phyloP scores from a whole-genome alignment of 768 basidiomycete species.

The Pleurotus salmoneostramineus region DNA sequence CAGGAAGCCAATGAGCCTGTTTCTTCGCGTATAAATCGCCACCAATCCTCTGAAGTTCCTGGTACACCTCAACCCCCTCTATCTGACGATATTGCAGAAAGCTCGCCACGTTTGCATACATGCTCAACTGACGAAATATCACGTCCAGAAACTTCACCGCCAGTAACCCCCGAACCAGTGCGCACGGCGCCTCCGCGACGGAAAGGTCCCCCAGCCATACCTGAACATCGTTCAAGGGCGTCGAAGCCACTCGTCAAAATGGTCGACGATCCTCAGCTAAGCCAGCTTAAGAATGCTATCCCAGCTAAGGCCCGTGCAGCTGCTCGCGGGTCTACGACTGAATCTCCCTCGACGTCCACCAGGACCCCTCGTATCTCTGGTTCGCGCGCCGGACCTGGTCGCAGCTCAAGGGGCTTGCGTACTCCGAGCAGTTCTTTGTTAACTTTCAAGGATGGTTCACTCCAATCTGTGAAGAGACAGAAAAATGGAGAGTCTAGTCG shows the following conservation, averaged over 20 bases:
- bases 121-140: background rate
- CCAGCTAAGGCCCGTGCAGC: slow-evolving; percentile 42
- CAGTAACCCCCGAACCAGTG: background rate
- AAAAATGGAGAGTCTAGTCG: slow-evolving; percentile 17
- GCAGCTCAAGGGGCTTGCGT: slow-evolving; percentile 40
- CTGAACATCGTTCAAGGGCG: background rate
- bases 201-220: background rate
- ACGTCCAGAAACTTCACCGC: background rate
- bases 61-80: background rate
- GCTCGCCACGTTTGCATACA: too few species aligned
- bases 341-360: background rate
- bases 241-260: slow-evolving; percentile 51
- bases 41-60: background rate
- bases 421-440: slow-evolving; percentile 50
- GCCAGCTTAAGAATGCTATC: slow-evolving; percentile 33
- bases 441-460: slow-evolving; percentile 45
- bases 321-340: slow-evolving; percentile 3
- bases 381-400: slow-evolving; percentile 46
- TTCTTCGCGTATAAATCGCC: background rate
- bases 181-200: too few species aligned
- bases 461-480: slow-evolving; percentile 48
- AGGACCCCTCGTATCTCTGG: slow-evolving; percentile 6
- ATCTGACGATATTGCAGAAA: background rate
- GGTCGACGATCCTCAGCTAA: slow-evolving; percentile 36
- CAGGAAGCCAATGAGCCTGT: background rate